Evolutionary conservation across 352 stramenopile species (phyloP), one percentile per base, ranked within the genome.

Genomic region (Phytophthora kernoviae): DNA sequence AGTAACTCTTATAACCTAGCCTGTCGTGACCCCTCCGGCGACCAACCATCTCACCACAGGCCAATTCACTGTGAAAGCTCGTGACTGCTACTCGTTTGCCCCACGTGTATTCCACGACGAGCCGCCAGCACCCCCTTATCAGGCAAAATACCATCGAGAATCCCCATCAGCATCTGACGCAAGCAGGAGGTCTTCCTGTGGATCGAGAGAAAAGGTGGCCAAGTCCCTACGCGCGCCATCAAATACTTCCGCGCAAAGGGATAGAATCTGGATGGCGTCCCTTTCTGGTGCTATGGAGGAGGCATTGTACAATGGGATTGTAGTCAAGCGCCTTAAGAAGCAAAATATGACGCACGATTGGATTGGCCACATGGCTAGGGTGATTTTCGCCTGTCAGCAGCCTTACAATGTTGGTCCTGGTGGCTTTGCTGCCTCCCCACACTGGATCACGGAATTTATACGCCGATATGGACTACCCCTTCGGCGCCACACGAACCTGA

Each of bases 371-470:
- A 60, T 61, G 40, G 48, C 43, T 14, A 50, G 43, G 26, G 46
- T 54, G 17, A 55, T 46, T n/a, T 45, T 37, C 22, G 33, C 48
- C 4, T 55, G 33, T 36, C 48, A 55, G 12, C 9, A 34, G 4
- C 5, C 22, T 24, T 18, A 41, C 2, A 41, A 48, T 24, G 20
- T 20, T 17, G 4, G n/a, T 32, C 34, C 24, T 5, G 21, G 21
- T 22, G 46, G 41, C 26, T 70, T 73, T 41, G 32, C 48, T 14
- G 57, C 58, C 4, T 67, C 61, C 1, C n/a, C 59, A 22, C 65
- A 68, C 42, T 72, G 62, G 48, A 47, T 72, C 27, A 37, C 56
- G 12, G 15, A 43, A 6, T 63, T 72, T 15, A 72, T 76, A 57
- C 34, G 27, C 26, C 46, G 56, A 36, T 71, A 58, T 18, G 41